These are phyloP conservation scores for Pilobolus umbonatus DNA, from an alignment of 192 early-diverging fungal species.

Conservation along the genomic window DNA sequence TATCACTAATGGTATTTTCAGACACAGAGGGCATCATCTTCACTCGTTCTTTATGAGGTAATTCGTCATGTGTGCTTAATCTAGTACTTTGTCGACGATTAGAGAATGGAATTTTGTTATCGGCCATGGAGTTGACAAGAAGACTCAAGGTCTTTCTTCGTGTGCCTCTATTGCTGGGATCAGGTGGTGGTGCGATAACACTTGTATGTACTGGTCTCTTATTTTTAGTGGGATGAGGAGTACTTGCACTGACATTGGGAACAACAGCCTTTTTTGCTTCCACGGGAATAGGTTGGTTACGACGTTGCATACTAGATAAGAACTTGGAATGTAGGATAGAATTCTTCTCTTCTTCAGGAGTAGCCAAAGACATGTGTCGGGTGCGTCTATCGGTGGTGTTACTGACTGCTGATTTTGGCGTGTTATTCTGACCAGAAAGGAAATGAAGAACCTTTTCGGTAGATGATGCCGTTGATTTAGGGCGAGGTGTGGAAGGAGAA, in stretches of 20 bases:
- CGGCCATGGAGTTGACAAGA: slow-evolving; percentile 24
- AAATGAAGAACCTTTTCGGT: slow-evolving; percentile 7
- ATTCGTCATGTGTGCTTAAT: neutral
- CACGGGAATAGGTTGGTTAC: neutral
- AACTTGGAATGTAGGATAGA: slow-evolving; percentile 35
- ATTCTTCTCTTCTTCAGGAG: slow-evolving; percentile 1
- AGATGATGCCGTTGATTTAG: neutral
- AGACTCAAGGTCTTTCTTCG: slow-evolving; percentile 32
- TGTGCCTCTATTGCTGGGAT: slow-evolving; percentile 16
- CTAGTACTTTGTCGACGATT: slow-evolving; percentile 3
- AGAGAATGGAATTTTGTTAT: slow-evolving; percentile 15
- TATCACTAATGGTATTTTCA: slow-evolving; percentile 14
- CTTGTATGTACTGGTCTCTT: neutral
- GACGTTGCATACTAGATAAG: slow-evolving; percentile 29
- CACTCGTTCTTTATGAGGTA: neutral
- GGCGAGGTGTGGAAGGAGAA: neutral
- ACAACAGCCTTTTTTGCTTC: neutral
- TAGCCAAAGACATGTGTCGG: slow-evolving; percentile 4
- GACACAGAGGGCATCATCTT: slow-evolving; percentile 22
- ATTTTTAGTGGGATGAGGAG: slow-evolving; percentile 9
- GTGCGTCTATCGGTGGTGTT: neutral
- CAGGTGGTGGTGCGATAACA: neutral
- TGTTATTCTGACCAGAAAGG: neutral
- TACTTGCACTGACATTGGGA: slow-evolving; percentile 21
- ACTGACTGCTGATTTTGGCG: neutral